These are phyloP conservation scores for Penicillium bialowiezense DNA, from an alignment of 495 filamentous ascomycete species.

Conservation along the genomic window DNA sequence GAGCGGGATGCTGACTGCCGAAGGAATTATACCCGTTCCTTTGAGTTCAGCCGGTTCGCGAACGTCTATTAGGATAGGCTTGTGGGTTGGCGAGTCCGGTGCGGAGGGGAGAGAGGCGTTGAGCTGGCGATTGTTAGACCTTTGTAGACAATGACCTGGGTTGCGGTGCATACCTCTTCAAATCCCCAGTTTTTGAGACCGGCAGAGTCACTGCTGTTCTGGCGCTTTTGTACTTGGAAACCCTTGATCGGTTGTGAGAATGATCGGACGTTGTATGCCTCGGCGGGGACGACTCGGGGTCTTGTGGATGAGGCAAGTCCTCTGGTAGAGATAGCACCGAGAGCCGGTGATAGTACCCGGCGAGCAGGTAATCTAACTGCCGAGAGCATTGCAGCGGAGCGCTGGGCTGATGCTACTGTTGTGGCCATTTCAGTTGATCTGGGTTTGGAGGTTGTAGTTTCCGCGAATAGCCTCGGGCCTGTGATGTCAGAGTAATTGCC, in stretches of 20 bases:
- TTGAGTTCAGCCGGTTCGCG: slow-evolving; percentile 80
- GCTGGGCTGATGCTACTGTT: slow-evolving; percentile 19
- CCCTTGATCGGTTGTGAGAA: background rate
- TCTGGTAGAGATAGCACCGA: slow-evolving; percentile 18
- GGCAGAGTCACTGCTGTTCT: slow-evolving; percentile 17
- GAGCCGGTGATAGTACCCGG: slow-evolving; percentile 8
- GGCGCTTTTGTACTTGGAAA: slow-evolving; percentile 12
- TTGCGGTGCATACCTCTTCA: slow-evolving; percentile 35
- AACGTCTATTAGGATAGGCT: slow-evolving; percentile 58
- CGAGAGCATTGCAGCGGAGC: slow-evolving; percentile 13
- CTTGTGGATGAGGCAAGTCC: slow-evolving; percentile 8
- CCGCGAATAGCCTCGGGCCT: slow-evolving; percentile 2
- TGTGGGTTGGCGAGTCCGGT: slow-evolving; percentile 23
- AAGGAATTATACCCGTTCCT: slow-evolving; percentile 71
- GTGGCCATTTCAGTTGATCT: slow-evolving; percentile 17
- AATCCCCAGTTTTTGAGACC: slow-evolving; percentile 37
- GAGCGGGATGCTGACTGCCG: slow-evolving; percentile 76
- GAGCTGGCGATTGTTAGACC: slow-evolving; percentile 27
- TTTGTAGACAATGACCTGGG: background rate
- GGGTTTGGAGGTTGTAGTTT: background rate
- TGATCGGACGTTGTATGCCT: background rate
- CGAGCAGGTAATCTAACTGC: slow-evolving; percentile 15
- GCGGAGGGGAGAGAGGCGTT: slow-evolving; percentile 34
- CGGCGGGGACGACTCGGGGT: background rate
- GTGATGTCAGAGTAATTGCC: slow-evolving; percentile 37